Conservation (phyloP, 1,284 basidiomycete genomes). For the Naganishia liquefaciens region DNA sequence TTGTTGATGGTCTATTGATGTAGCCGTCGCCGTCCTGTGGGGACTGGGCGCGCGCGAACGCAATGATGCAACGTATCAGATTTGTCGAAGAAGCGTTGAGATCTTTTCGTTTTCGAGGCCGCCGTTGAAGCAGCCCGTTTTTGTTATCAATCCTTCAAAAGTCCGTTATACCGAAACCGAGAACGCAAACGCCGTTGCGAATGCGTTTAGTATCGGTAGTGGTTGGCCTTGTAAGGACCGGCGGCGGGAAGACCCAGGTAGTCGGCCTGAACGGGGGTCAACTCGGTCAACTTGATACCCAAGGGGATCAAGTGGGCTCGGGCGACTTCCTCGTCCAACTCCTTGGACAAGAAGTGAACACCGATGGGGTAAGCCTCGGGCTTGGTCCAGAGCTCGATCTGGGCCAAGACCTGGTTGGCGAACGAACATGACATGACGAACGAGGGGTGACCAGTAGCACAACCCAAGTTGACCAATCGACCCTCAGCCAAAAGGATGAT, state of each 20-base stretch:
- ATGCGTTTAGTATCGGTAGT: conserved; percentile 59
- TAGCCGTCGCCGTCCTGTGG: conserved; percentile 11
- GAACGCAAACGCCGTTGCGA: conserved; percentile 12
- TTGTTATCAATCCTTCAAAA: conserved; percentile 11
- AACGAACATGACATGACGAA: conserved; percentile 99
- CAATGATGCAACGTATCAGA: conserved; percentile 24
- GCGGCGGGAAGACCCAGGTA: conserved; percentile 89
- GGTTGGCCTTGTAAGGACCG: conserved; percentile 89
- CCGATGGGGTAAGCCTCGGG: conserved; percentile 79
- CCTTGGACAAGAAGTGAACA: conserved; percentile 95
- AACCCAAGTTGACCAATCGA: conserved; percentile 98
- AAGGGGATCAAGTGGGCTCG: conserved; percentile 88
- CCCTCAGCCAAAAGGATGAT: conserved; percentile 97
- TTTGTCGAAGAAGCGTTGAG: conserved; percentile 28
- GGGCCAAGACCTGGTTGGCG: conserved; percentile 96
- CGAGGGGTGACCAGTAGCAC: conserved; percentile 84
- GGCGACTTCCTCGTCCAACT: conserved; percentile 98
- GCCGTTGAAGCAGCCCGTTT: conserved; percentile 29
- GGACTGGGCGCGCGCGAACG: conserved; percentile 4
- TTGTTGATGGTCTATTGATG: conserved; percentile 27
- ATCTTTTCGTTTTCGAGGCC: conserved; percentile 27
- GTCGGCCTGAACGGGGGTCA: conserved; percentile 74
- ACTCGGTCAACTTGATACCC: conserved; percentile 81
- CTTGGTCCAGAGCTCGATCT: conserved; percentile 97
- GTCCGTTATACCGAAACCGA: conserved; percentile 19